Percentiles rank a stretch among this genome's conserved stretches.
Conservation (phyloP, 1,284 basidiomycete species). For the Uromyces viciae-fabae region DNA sequence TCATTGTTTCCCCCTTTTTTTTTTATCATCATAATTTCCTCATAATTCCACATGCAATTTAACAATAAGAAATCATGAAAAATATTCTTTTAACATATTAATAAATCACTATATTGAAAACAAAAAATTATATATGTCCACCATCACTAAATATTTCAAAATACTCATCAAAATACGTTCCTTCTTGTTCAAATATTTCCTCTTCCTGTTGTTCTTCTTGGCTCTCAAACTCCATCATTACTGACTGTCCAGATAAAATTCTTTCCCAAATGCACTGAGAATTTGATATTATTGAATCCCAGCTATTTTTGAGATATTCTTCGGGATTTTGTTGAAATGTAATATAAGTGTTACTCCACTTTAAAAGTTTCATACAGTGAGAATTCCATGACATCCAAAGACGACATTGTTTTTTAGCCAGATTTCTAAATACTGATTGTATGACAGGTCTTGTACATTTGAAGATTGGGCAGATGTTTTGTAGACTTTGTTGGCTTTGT, state of each 20-base stretch:
- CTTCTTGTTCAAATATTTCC: neutral
- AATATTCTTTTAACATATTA: too few species aligned
- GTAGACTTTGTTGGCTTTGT: too few species aligned
- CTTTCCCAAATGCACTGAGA: neutral
- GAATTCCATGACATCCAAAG: neutral
- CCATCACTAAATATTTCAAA: neutral
- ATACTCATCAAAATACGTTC: too few species aligned
- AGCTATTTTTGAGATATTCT: neutral
- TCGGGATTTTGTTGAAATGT: neutral
- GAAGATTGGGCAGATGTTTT: neutral
- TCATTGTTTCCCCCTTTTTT: neutral
- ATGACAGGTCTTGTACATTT: neutral
- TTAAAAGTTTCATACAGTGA: neutral
- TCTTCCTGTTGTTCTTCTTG: neutral
- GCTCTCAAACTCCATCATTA: neutral
- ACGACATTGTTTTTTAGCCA: neutral
- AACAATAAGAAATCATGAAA: neutral
- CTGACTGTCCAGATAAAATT: neutral
- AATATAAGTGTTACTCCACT: neutral
- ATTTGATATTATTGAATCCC: neutral
- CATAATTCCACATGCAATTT: neutral
- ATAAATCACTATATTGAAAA: too few species aligned
- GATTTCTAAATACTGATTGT: neutral
- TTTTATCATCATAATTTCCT: neutral
- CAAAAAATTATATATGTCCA: neutral